Percentiles rank a stretch among this genome's conserved stretches.
Evolutionary conservation across 2,329 filamentous ascomycete species (phyloP).

Genomic region (Scedosporium aurantiacum): DNA sequence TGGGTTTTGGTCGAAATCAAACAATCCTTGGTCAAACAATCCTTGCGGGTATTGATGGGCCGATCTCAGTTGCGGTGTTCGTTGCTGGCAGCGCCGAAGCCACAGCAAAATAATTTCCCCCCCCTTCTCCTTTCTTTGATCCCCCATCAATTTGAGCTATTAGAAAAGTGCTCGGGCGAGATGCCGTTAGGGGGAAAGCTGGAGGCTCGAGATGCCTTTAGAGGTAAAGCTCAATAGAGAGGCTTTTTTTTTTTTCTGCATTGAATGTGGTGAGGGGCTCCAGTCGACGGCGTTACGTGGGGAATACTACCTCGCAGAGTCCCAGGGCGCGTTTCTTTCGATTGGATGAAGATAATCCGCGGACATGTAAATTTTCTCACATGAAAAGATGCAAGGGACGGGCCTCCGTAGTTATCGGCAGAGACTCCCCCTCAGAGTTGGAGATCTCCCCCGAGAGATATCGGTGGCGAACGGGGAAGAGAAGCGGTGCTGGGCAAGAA

Average conservation of each 20-base stretch:
- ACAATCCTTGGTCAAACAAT: too few relatives aligned
- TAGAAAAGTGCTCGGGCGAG: not conserved
- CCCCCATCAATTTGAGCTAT: not conserved
- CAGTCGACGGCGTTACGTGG: not conserved
- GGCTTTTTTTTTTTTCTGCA: not conserved
- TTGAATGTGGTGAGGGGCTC: not conserved
- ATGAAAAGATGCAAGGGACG: not conserved
- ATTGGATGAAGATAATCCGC: not conserved
- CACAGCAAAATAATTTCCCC: not conserved
- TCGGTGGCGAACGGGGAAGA: not conserved
- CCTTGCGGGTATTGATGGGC: too few relatives aligned
- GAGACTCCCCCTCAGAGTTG: not conserved
- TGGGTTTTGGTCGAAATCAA: not conserved
- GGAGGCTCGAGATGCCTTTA: not conserved
- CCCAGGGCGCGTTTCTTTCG: too few relatives aligned
- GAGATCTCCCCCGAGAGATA: not conserved
- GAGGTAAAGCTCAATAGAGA: not conserved
- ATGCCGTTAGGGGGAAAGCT: slow-evolving; percentile 1
- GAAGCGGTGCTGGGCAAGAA: not conserved
- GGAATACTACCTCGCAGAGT: not conserved
- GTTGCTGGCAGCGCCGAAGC: not conserved
- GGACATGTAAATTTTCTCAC: not conserved
- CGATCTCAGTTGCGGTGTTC: too few relatives aligned
- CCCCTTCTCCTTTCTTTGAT: not conserved
- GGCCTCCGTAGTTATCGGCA: not conserved